phyloP scores from a whole-genome alignment of 208 protist genomes.

The Acanthamoeba culbertsoni region DNA sequence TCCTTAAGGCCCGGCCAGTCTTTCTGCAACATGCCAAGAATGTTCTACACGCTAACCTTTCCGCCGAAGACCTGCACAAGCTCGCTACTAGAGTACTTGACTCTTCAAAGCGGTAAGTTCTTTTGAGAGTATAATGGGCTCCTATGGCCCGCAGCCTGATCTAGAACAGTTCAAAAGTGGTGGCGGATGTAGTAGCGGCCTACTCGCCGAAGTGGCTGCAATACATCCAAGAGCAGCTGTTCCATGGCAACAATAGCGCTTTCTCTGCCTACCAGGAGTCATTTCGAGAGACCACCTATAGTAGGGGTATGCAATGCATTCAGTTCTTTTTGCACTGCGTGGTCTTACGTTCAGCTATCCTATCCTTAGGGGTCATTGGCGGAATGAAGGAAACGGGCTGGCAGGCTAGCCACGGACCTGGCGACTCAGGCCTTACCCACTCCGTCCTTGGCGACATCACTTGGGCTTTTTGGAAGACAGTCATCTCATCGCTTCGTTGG shows the following conservation, averaged over 20 bases:
- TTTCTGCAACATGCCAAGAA: conserved; percentile 5
- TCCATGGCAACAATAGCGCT: not conserved
- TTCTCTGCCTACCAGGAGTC: not conserved
- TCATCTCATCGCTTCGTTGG: conserved; percentile 41
- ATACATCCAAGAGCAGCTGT: not conserved
- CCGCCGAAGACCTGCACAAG: conserved; percentile 18
- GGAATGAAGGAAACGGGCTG: conserved; percentile 56
- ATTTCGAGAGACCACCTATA: not conserved
- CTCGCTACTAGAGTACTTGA: not conserved
- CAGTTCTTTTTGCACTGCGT: not conserved
- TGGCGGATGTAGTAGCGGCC: conserved; percentile 4
- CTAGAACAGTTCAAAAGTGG: not conserved
- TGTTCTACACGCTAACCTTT: not conserved
- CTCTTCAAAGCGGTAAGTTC: not conserved
- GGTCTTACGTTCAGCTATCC: not conserved
- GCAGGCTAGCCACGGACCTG: conserved; percentile 49
- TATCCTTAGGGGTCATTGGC: not conserved
- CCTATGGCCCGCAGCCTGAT: not conserved
- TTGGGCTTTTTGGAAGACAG: conserved; percentile 51
- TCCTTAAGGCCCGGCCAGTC: conserved; percentile 11
- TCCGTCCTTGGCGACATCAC: conserved; percentile 38
- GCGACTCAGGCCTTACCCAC: not conserved
- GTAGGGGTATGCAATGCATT: not conserved
- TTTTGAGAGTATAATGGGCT: not conserved
- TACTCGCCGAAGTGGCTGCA: not conserved